Conservation (phyloP, 805 yeast species). For the Blastobotrys chiropterorum region DNA sequence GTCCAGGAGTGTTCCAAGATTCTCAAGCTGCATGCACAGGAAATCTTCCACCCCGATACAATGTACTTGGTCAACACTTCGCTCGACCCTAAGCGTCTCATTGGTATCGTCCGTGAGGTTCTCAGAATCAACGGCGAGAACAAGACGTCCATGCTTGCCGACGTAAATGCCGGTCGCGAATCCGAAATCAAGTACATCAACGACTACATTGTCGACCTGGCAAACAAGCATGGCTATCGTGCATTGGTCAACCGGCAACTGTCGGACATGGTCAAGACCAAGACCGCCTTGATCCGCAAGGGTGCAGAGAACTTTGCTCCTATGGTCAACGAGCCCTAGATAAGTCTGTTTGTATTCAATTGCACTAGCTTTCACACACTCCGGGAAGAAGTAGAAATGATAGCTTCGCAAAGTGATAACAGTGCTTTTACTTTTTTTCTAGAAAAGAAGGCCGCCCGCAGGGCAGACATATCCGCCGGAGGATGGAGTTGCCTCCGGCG, state of each 20-base stretch:
- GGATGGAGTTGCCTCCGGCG: too few species aligned
- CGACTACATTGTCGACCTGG: slow-evolving; percentile 64
- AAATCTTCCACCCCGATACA: slow-evolving; percentile 10
- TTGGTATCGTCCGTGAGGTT: slow-evolving; percentile 35
- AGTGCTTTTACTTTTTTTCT: too few species aligned
- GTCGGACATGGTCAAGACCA: slow-evolving; percentile 39
- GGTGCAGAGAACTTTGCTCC: too few species aligned
- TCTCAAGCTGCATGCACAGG: slow-evolving; percentile 31
- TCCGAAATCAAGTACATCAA: slow-evolving; percentile 82
- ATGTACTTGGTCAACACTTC: slow-evolving; percentile 7
- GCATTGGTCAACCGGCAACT: slow-evolving; percentile 45
- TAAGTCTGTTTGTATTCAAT: too few species aligned
- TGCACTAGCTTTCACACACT: too few species aligned
- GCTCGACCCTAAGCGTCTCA: slow-evolving; percentile 29
- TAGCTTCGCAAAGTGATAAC: too few species aligned
- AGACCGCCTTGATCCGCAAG: slow-evolving; percentile 14
- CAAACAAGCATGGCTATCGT: slow-evolving; percentile 37
- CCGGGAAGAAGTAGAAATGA: too few species aligned
- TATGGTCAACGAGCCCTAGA: too few species aligned
- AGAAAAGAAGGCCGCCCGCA: too few species aligned
- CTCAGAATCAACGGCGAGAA: slow-evolving; percentile 48
- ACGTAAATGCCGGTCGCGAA: slow-evolving; percentile 44
- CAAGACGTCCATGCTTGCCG: slow-evolving; percentile 67
- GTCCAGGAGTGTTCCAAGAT: slow-evolving; percentile 43
- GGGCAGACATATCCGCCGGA: too few species aligned